A percentile compares a stretch with the other conserved stretches of the same genome.
Evolutionary conservation across 495 filamentous ascomycete genomes (phyloP).

Genomic region (Letharia lupina): DNA sequence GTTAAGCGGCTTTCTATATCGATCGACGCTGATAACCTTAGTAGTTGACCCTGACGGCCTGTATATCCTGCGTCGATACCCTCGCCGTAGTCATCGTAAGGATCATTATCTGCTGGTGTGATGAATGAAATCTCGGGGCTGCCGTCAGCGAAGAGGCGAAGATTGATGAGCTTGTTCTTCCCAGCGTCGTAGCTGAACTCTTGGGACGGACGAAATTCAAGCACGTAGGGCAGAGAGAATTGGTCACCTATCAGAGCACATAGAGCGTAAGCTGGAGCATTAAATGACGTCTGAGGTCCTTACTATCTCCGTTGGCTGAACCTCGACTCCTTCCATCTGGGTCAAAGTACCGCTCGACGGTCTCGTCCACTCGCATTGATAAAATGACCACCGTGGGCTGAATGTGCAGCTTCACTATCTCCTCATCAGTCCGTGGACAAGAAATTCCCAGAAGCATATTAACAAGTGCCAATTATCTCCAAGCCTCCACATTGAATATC

Average conservation of each 20-base stretch:
- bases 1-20: conserved; percentile 69
- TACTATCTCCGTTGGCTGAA: conserved; percentile 28
- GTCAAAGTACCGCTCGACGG: conserved; percentile 26
- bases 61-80: conserved; percentile 42
- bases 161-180: conserved; percentile 55
- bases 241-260: conserved; percentile 27
- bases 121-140: conserved; percentile 49
- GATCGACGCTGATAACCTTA: conserved; percentile 64
- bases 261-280: conserved; percentile 4
- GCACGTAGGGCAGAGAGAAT: conserved; percentile 53
- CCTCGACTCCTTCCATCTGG: conserved; percentile 18
- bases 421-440: conserved; percentile 18
- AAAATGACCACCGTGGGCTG: conserved; percentile 75
- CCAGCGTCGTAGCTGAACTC: conserved; percentile 70
- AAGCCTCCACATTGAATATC: conserved; percentile 65
- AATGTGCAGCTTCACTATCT: conserved; percentile 58
- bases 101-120: conserved; percentile 48
- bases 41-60: conserved; percentile 52
- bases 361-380: conserved; percentile 60
- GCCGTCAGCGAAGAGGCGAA: conserved; percentile 42
- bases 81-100: conserved; percentile 37
- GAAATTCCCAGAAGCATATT: conserved; percentile 21
- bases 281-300: conserved; percentile 6
- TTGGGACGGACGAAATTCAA: conserved; percentile 62
- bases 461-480: conserved; percentile 62